These are phyloP conservation scores for Marchantia paleacea DNA, from an alignment of 225 moss, liverwort and hornwort genomes.

Conservation along the genomic window DNA sequence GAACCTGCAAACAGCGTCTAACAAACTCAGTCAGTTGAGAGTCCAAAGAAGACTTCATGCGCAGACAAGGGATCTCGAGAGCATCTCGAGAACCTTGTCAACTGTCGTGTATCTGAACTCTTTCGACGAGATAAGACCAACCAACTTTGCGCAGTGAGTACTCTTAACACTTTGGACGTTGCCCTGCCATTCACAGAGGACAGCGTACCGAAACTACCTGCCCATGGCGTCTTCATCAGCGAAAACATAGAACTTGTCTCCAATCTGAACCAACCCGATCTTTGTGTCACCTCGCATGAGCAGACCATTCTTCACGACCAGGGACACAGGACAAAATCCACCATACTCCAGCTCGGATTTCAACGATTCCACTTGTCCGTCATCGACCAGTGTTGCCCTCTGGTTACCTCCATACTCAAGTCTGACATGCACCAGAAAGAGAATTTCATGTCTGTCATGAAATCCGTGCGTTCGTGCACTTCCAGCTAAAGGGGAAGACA, in stretches of 20 bases:
- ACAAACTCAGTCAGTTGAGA: background rate
- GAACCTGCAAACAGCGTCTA: background rate
- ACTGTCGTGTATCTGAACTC: too few species aligned
- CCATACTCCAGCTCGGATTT: slow-evolving; percentile 52
- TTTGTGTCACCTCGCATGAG: slow-evolving; percentile 56
- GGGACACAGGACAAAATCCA: slow-evolving; percentile 65
- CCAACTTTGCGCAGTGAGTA: too few species aligned
- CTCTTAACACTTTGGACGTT: background rate
- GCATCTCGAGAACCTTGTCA: too few species aligned
- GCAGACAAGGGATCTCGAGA: too few species aligned
- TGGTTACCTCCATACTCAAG: slow-evolving; percentile 35
- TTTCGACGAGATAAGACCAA: too few species aligned
- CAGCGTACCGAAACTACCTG: slow-evolving; percentile 24
- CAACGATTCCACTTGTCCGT: slow-evolving; percentile 34
- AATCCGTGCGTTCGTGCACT: too few species aligned
- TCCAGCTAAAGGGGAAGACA: background rate
- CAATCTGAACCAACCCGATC: slow-evolving; percentile 54
- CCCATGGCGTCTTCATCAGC: slow-evolving; percentile 46
- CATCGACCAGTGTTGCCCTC: slow-evolving; percentile 25
- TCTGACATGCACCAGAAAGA: slow-evolving; percentile 32
- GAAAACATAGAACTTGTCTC: slow-evolving; percentile 56
- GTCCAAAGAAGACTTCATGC: background rate
- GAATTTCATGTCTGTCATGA: background rate
- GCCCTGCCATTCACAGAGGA: background rate
- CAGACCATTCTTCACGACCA: slow-evolving; percentile 56